These are phyloP conservation scores for Didymella exigua DNA, from an alignment of 2,329 filamentous ascomycete genomes.

Conservation along the genomic window DNA sequence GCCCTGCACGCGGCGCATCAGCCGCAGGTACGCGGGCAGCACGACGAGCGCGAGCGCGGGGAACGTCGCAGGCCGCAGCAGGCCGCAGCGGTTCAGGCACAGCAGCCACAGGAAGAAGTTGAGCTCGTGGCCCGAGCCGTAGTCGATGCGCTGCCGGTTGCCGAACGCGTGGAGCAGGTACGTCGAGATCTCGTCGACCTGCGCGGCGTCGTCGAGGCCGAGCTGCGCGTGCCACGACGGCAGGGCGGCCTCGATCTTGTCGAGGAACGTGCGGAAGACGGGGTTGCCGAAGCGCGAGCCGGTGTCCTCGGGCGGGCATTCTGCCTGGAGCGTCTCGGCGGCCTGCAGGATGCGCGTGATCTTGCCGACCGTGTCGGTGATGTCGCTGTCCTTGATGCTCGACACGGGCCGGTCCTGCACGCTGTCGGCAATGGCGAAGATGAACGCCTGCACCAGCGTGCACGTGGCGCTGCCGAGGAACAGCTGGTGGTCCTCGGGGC, in stretches of 20 bases:
- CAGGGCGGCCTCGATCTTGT: conserved; percentile 59
- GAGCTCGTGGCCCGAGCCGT: conserved; percentile 94
- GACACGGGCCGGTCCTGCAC: conserved; percentile 74
- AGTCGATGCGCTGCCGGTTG: conserved; percentile 82
- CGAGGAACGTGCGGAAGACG: conserved; percentile 81
- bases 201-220: conserved; percentile 57
- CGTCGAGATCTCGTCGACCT: conserved; percentile 72
- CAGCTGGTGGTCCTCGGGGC: conserved; percentile 75
- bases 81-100: conserved; percentile 80
- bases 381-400: conserved; percentile 60
- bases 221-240: conserved; percentile 69
- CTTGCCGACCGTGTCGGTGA: conserved; percentile 65
- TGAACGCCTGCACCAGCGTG: conserved; percentile 77
- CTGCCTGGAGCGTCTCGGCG: conserved; percentile 68
- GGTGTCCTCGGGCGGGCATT: conserved; percentile 81
- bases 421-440: conserved; percentile 84
- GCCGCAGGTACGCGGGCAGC: conserved; percentile 78
- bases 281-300: conserved; percentile 96
- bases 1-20: conserved; percentile 88
- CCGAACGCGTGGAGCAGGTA: conserved; percentile 88
- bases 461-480: conserved; percentile 81
- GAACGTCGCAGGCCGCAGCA: conserved; percentile 71
- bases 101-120: conserved; percentile 97
- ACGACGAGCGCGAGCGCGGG: conserved; percentile 74
- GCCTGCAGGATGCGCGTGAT: conserved; percentile 74